Evolutionary conservation across 495 filamentous ascomycete genomes (phyloP).

Genomic region (Emericellopsis terricola): DNA sequence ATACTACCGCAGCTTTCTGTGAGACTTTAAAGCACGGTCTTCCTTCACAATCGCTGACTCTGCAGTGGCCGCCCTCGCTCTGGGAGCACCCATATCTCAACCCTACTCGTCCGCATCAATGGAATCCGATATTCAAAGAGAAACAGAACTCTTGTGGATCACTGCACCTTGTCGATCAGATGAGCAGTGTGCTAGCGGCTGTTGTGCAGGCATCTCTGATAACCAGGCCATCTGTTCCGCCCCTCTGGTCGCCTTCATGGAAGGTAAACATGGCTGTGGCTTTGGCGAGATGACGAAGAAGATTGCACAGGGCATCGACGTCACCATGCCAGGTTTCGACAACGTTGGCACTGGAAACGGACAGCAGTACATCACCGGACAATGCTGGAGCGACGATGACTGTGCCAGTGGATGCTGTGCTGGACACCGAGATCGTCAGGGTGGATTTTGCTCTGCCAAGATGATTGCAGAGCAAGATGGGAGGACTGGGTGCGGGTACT

Average conservation of each 20-base stretch:
- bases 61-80: slow-evolving; percentile 2
- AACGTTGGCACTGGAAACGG: not conserved
- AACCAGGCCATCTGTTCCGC: slow-evolving; percentile 14
- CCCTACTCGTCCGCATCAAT: slow-evolving; percentile 11
- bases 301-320: not conserved
- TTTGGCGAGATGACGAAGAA: slow-evolving; percentile 7
- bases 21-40: too few relatives aligned
- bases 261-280: slow-evolving; percentile 29
- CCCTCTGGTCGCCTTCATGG: slow-evolving; percentile 17
- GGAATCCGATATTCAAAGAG: slow-evolving; percentile 20
- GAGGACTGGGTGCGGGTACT: not conserved
- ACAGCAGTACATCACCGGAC: slow-evolving; percentile 15
- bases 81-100: slow-evolving; percentile 4
- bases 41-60: too few relatives aligned
- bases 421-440: slow-evolving; percentile 12
- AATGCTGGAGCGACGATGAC: slow-evolving; percentile 20
- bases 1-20: not conserved
- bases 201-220: slow-evolving; percentile 21
- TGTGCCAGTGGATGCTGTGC: slow-evolving; percentile 23
- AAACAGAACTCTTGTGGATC: slow-evolving; percentile 15
- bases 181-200: slow-evolving; percentile 21
- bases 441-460: not conserved
- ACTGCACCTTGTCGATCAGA: slow-evolving; percentile 21
- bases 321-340: not conserved
- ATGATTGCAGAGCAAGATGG: not conserved